Base-by-base conservation (phyloP, 192 early-diverging fungal genomes). In the Coemansia erecta region DNA sequence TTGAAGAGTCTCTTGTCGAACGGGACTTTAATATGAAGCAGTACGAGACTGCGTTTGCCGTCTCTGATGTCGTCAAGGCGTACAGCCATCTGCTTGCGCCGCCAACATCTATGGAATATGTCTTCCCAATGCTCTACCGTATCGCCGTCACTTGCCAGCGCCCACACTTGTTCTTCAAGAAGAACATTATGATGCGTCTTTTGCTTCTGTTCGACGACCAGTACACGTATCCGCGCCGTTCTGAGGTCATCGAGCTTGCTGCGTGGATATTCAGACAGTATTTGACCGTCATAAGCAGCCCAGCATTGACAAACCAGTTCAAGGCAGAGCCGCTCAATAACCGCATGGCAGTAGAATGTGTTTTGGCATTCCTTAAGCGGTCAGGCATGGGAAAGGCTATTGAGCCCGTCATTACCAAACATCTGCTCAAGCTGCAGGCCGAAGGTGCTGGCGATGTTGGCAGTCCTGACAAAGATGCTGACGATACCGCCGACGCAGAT, bases 191-290 rank as follows among this genome's bases (percentile, higher is more conserved):
- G 58, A 46, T 55, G 23, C 63, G 73, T 13, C 49, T 76, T 41
- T 48, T 77, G 21, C 41, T 64, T 15, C 45, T 72, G 21, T 77
- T 77, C 22, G 65, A 77, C 58, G 64, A 68, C 45, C 53, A 56
- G 49, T 54, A 63, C 43, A 47, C 45, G 4, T 64, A 61, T 23
- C 64, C 68, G 24, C 53, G 50, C 10, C 74, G 58, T 21, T 35
- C 47, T 0, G 70, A 77, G 53, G 59, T 68, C 50, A 58, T 72
- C 18, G 74, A 77, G 33, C 40, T 77, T 15, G 64, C 56, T 0
- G 56, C 65, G 8, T 77, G 74, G 74, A 77, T 77, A 23, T 72
- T 77, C 58, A 60, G 74, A 13, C 74, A 77, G 66, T 77, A 77
- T 23, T 39, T 67, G 19, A 67, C 60, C 15, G 73, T 76, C 11